Base-by-base conservation (phyloP, 2,329 filamentous ascomycete genomes). In the Zymoseptoria tritici region DNA sequence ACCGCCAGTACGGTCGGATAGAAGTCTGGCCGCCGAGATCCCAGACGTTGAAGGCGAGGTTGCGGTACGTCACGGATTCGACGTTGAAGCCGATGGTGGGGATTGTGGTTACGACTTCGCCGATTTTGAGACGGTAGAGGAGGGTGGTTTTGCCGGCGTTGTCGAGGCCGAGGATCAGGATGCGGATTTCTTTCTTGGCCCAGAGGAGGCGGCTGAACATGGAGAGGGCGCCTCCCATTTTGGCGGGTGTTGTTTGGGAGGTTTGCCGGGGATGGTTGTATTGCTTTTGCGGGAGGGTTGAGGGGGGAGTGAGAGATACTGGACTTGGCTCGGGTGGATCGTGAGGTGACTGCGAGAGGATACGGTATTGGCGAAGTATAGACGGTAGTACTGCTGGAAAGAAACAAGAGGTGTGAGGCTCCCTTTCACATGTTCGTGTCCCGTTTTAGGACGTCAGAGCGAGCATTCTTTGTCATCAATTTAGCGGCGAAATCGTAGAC, bases 71-170 rank as follows among this genome's bases (percentile, higher is more conserved):
- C 65, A 99, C 94, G 21, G 91, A 96, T 78, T 99, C 94, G 70
- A 99, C 94, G 76, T 99, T 99, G 82, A 99, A 99, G 62, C 94
- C 94, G 75, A 99, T 97, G 57, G 94, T 99, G 20, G 94, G 94
- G 82, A 97, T 97, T 70, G 94, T 99, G 63, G 94, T 97, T 67
- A 99, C 94, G 52, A 99, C 94, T 76, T 99, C 94, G 73, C 94
- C 94, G 73, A 99, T 96, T 91, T 97, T 74, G 68, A 99, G 80
- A 77, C 93, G 89, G 80, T 99, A 99, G 60, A 99, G 81, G 61
- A 99, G 82, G 31, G 94, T 99, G 51, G 94, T 99, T 80, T 99
- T 99, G 75, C 94, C 94, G 54, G 94, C 94, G 77, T 97, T 97
- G 77, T 99, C 94, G 91, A 97, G 73, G 46, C 69, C 69, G 55